Conservation (phyloP, 352 stramenopile genomes). For the Elongisporangium undulatum region DNA sequence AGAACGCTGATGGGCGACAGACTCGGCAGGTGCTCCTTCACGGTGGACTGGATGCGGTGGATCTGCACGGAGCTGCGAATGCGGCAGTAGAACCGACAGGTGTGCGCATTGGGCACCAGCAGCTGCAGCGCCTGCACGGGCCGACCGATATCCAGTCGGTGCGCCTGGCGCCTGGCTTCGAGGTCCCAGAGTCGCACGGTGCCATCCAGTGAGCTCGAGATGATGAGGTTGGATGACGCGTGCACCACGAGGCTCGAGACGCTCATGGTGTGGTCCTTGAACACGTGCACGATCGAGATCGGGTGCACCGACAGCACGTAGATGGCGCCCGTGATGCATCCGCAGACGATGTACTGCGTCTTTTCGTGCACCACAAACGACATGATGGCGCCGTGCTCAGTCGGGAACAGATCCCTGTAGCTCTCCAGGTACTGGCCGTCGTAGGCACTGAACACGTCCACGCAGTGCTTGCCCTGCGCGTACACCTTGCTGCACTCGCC, state of each 20-base stretch:
- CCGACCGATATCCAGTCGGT: constrained; percentile 51
- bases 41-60: constrained; percentile 58
- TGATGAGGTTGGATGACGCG: constrained; percentile 38
- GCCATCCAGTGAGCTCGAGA: constrained; percentile 71
- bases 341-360: constrained; percentile 61
- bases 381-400: constrained; percentile 51
- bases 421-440: constrained; percentile 49
- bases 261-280: constrained; percentile 63
- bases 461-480: constrained; percentile 35
- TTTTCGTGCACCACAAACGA: constrained; percentile 63
- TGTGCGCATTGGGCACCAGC: constrained; percentile 25
- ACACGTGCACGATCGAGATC: constrained; percentile 49
- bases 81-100: constrained; percentile 56
- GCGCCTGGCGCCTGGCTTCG: constrained; percentile 51
- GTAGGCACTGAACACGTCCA: constrained; percentile 48
- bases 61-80: constrained; percentile 49
- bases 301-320: constrained; percentile 55
- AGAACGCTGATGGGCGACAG: constrained; percentile 55
- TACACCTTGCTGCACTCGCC: constrained; percentile 35
- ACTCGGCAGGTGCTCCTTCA: constrained; percentile 61
- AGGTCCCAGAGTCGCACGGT: constrained; percentile 66
- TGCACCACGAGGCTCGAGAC: constrained; percentile 56
- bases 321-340: constrained; percentile 50
- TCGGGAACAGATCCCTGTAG: constrained; percentile 43
- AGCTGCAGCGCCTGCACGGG: constrained; percentile 40